phyloP scores from a whole-genome alignment of 495 filamentous ascomycete species.

The Hypoxylon fragiforme region DNA sequence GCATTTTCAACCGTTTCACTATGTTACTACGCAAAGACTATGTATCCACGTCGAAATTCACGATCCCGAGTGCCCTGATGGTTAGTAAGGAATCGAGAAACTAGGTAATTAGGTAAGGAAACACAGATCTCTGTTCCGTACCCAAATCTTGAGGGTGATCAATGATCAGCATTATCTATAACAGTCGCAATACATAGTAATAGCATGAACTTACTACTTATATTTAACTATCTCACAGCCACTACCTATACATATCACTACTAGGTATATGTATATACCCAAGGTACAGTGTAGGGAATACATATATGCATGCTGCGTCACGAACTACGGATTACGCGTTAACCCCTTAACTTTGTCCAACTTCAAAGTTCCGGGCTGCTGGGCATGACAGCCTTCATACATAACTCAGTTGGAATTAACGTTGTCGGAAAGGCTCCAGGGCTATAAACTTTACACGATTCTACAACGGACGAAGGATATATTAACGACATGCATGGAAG shows the following conservation, averaged over 20 bases:
- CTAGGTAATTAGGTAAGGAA: slow-evolving; percentile 22
- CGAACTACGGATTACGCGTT: slow-evolving; percentile 12
- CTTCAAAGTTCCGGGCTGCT: slow-evolving; percentile 7
- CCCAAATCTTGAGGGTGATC: too few species aligned
- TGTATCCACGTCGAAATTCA: slow-evolving; percentile 7
- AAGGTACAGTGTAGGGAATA: too few species aligned
- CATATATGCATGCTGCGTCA: slow-evolving; percentile 6
- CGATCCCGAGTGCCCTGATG: slow-evolving; percentile 12
- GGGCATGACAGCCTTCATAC: background rate
- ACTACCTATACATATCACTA: too few species aligned
- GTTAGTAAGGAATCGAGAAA: slow-evolving; percentile 17
- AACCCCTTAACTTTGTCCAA: slow-evolving; percentile 15
- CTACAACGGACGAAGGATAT: background rate
- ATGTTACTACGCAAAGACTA: slow-evolving; percentile 9
- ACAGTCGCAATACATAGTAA: too few species aligned
- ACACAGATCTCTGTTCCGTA: slow-evolving; percentile 27
- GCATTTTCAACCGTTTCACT: background rate
- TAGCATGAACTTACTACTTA: too few species aligned
- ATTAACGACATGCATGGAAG: slow-evolving; percentile 2
- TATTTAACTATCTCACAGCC: too few species aligned
- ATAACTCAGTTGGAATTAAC: slow-evolving; percentile 6
- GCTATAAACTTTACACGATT: too few species aligned
- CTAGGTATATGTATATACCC: too few species aligned
- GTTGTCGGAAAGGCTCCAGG: background rate
- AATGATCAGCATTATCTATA: too few species aligned